phyloP scores from a whole-genome alignment of 78 protist species.

The Dictyostelium firmibasis region DNA sequence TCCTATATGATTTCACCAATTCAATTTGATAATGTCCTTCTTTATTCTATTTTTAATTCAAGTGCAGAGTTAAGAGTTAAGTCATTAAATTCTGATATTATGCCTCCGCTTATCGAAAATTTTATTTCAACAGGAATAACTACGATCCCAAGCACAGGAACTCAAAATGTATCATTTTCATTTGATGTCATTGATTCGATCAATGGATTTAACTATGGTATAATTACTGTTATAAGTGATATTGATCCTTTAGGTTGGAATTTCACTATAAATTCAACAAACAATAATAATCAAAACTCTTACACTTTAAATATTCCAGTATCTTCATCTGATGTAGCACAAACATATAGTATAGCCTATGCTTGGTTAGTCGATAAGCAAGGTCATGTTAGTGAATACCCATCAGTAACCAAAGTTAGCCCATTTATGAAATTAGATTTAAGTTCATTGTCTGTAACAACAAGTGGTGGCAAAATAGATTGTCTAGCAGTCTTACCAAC shows the following conservation, averaged over 20 bases:
- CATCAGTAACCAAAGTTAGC: background rate
- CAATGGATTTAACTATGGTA: constrained; percentile 8
- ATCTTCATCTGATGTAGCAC: background rate
- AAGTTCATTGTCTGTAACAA: background rate
- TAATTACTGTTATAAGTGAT: background rate
- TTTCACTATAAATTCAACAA: background rate
- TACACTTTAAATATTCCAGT: background rate
- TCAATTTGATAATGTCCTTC: background rate
- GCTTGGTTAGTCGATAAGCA: background rate
- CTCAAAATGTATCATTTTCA: background rate
- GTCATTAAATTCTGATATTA: background rate
- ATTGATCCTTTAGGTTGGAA: background rate
- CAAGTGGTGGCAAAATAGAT: background rate
- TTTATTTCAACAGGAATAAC: too few relatives aligned
- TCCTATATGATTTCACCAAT: background rate
- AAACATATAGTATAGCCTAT: background rate
- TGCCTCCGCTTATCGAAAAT: background rate
- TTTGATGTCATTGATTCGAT: background rate
- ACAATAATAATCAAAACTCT: background rate
- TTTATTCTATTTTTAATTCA: background rate
- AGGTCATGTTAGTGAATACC: background rate
- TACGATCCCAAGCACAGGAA: background rate
- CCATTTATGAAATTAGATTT: background rate
- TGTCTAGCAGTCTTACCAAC: background rate
- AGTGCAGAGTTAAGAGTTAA: background rate